Evolutionary conservation across 1,139 yeast genomes (phyloP).

Genomic region (Yamadazyma spencermartinsiae): DNA sequence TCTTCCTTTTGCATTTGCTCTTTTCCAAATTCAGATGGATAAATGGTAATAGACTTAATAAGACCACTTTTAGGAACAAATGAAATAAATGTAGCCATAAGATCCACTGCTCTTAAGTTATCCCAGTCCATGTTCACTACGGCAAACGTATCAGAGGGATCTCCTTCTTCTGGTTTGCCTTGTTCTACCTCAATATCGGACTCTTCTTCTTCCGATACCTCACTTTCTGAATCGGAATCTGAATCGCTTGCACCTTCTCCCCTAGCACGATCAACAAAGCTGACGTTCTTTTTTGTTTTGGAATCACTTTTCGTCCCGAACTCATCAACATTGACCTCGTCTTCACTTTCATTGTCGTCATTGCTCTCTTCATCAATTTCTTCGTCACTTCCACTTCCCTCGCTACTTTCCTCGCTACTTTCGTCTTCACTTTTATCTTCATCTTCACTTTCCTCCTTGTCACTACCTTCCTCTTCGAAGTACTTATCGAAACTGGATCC

Average conservation of each 20-base stretch:
- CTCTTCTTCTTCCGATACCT: slow-evolving; percentile 33
- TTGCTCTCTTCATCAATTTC: slow-evolving; percentile 11
- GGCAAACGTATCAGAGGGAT: slow-evolving; percentile 79
- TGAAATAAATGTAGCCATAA: slow-evolving; percentile 86
- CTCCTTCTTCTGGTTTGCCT: slow-evolving; percentile 74
- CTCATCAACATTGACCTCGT: slow-evolving; percentile 24
- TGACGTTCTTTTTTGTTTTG: slow-evolving; percentile 13
- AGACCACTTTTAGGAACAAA: slow-evolving; percentile 80
- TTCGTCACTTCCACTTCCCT: slow-evolving; percentile 16
- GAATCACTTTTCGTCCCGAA: slow-evolving; percentile 16
- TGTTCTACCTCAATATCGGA: slow-evolving; percentile 58
- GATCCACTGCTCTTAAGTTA: slow-evolving; percentile 77
- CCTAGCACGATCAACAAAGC: slow-evolving; percentile 59
- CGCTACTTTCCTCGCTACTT: slow-evolving; percentile 16
- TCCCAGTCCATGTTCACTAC: slow-evolving; percentile 99
- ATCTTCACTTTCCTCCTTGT: slow-evolving; percentile 22
- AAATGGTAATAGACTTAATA: slow-evolving; percentile 71
- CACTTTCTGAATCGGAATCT: slow-evolving; percentile 33
- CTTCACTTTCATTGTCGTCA: slow-evolving; percentile 21
- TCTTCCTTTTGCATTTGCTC: slow-evolving; percentile 91
- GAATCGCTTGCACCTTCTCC: slow-evolving; percentile 52
- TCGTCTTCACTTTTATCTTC: slow-evolving; percentile 17
- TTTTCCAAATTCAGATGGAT: slow-evolving; percentile 92
- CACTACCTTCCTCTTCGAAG: slow-evolving; percentile 51
- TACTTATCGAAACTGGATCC: slow-evolving; percentile 58